Percentiles rank a stretch among this genome's conserved stretches.
Conservation (phyloP, 225 moss, liverwort and hornwort genomes). For the Antitrichia curtipendula region DNA sequence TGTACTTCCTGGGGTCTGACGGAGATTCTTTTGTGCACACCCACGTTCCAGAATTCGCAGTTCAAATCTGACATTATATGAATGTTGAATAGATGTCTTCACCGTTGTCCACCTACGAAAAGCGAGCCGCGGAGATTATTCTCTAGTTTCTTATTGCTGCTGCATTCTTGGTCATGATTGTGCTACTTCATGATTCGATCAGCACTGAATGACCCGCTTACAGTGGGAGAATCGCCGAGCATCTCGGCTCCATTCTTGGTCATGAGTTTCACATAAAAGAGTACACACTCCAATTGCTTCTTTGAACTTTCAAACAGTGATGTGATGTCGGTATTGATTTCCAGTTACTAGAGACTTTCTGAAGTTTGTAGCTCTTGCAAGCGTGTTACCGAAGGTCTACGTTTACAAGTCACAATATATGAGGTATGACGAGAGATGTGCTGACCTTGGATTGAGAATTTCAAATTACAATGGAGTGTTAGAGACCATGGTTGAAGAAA, state of each 20-base stretch:
- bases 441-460: neutral
- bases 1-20: neutral
- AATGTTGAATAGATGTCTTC: neutral
- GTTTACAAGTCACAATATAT: neutral
- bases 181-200: slow-evolving; percentile 1
- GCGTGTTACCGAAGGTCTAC: neutral
- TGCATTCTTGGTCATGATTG: neutral
- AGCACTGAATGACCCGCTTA: neutral
- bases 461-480: neutral
- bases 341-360: neutral
- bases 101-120: neutral
- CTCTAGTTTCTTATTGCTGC: neutral
- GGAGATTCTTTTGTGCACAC: neutral
- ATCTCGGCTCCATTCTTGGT: neutral
- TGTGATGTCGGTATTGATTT: neutral
- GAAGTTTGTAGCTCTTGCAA: neutral
- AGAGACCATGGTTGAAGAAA: neutral
- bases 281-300: neutral
- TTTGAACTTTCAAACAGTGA: neutral
- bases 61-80: neutral
- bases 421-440: neutral
- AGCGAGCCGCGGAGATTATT: neutral
- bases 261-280: neutral
- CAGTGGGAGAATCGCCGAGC: neutral
- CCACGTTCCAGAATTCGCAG: neutral